Evolutionary conservation across 331 rosid genomes (phyloP), one percentile per base, ranked within the genome.

Genomic region (Prunus yedoensis): DNA sequence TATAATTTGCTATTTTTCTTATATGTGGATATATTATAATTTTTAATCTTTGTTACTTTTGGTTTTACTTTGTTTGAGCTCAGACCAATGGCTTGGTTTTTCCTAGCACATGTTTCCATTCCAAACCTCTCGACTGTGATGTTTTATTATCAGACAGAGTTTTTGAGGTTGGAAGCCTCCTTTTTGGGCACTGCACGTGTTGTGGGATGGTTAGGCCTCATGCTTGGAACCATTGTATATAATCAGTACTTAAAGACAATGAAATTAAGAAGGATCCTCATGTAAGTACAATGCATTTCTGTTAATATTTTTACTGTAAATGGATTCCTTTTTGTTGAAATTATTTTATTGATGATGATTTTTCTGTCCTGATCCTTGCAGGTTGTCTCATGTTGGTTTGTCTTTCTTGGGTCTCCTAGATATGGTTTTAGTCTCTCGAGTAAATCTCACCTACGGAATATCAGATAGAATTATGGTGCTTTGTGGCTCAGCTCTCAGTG

Each of bases 71-170:
- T 59, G 74, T 71, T 77, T 77, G 80, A 82, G 53, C 43, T 74
- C 83, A 90, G 96, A 79, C 89, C 97, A 64, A 90, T 92, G 96
- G 51, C 96, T 61, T 92, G 97, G 96, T 92, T 92, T 84, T 92
- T 92, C 85, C 85, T 90, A 73, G 93, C 97, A 73, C 89, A 80
- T 10, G 46, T 88, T 38, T 79, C 93, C 2, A 78, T 89, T 76
- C 97, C 97, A 32, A 81, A 87, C 82, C 91, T 92, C 70, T 85
- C 93, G 30, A 92, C 94, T 0, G 86, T 87, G 79, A 88, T 85
- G 87, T 92, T 90, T 87, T 92, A 92, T 82, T 92, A 87, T 64
- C 85, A 92, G 73, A 87, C 94, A 0, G 97, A 88, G 83, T 79
- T 81, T 79, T 85, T 92, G 76, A 84, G 90, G 67, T 83, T 92